Percentiles rank a stretch among this genome's conserved stretches.
Evolutionary conservation across 2,329 filamentous ascomycete genomes (phyloP).

Genomic region (Botrytis pseudocinerea): DNA sequence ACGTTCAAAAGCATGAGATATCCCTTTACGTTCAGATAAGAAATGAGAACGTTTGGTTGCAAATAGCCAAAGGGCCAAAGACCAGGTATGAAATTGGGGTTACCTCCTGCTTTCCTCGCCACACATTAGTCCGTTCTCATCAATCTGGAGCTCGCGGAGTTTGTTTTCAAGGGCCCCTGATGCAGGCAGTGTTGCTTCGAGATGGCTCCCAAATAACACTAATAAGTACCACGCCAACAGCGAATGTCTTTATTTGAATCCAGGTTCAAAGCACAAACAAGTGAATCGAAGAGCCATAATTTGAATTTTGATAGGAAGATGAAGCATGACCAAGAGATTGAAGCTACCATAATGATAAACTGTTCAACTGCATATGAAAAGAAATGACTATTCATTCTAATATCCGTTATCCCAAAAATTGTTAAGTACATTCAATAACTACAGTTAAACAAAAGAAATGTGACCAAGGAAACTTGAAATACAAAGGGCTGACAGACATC

Average conservation of each 20-base stretch:
- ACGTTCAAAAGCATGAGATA: background rate
- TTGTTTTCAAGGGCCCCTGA: background rate
- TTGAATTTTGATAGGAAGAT: background rate
- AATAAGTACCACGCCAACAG: background rate
- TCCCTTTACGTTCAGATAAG: background rate
- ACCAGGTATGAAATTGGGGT: background rate
- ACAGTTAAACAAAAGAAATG: slow-evolving; percentile 1
- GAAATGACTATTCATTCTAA: slow-evolving; percentile 6
- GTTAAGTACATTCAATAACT: slow-evolving; percentile 21
- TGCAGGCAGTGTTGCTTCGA: background rate
- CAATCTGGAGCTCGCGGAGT: slow-evolving; percentile 1
- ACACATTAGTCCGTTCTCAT: background rate
- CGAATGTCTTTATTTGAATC: background rate
- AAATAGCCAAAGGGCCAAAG: background rate
- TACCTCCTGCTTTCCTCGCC: background rate
- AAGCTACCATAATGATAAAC: background rate
- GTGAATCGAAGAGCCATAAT: background rate
- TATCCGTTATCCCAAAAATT: slow-evolving; percentile 6
- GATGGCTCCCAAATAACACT: background rate
- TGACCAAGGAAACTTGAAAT: slow-evolving; percentile 13
- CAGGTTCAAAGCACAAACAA: background rate
- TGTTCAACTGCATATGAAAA: background rate
- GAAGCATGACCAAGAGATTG: background rate
- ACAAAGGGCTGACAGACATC: slow-evolving; percentile 13
- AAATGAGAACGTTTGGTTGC: background rate